phyloP scores from a whole-genome alignment of 2,329 filamentous ascomycete genomes.

The Neonectria punicea region DNA sequence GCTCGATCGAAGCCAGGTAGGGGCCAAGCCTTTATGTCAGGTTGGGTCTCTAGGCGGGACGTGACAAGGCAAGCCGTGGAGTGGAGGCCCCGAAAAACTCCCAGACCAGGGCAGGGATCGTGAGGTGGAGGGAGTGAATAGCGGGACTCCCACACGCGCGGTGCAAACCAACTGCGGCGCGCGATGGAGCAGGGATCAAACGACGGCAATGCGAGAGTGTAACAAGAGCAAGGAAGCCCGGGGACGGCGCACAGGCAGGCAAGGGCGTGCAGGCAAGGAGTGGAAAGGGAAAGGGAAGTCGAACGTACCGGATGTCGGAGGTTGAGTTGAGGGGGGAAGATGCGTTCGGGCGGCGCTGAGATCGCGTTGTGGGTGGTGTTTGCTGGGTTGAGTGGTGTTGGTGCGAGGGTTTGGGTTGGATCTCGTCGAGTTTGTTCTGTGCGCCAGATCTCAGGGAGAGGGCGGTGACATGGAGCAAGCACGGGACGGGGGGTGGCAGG shows the following conservation, averaged over 20 bases:
- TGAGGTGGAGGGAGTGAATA: slow-evolving; percentile 23
- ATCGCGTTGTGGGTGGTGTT: slow-evolving; percentile 6
- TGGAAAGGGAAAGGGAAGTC: slow-evolving; percentile 2
- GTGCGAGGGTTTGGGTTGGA: slow-evolving; percentile 29
- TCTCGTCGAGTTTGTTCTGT: slow-evolving; percentile 39
- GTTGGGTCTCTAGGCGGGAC: slow-evolving; percentile 44
- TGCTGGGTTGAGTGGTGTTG: slow-evolving; percentile 14
- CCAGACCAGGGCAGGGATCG: slow-evolving; percentile 25
- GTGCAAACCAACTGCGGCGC: slow-evolving; percentile 31
- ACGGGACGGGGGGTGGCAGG: slow-evolving; percentile 34
- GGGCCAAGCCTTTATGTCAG: slow-evolving; percentile 47
- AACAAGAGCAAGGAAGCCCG: slow-evolving; percentile 27
- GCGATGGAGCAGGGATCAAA: slow-evolving; percentile 27
- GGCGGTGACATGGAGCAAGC: slow-evolving; percentile 40
- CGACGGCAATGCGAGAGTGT: slow-evolving; percentile 20
- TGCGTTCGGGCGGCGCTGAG: background rate
- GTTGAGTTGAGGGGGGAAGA: background rate
- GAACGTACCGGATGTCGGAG: slow-evolving; percentile 15
- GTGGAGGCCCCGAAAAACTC: slow-evolving; percentile 35
- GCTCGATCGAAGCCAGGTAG: slow-evolving; percentile 43
- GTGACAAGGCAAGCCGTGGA: slow-evolving; percentile 43
- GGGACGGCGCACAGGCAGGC: slow-evolving; percentile 1
- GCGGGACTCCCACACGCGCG: slow-evolving; percentile 27
- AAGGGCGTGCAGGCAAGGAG: slow-evolving; percentile 5
- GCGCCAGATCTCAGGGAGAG: slow-evolving; percentile 41